Percentiles rank a stretch among this genome's conserved stretches.
Evolutionary conservation across 768 basidiomycete species (phyloP).

Genomic region (Leccinum pellstonianum): DNA sequence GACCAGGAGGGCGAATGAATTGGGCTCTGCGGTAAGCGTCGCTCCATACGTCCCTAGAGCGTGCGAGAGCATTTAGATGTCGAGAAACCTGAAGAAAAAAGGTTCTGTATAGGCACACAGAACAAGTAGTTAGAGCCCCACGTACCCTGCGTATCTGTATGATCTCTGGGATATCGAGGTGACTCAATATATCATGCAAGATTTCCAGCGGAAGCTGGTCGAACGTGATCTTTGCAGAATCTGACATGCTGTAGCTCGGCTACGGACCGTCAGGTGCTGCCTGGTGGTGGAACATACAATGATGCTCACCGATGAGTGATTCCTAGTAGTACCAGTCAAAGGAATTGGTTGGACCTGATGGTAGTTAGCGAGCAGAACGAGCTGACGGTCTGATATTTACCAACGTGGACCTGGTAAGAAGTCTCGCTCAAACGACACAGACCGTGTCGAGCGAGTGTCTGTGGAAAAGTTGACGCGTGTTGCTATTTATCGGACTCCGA

Average conservation of each 20-base stretch:
- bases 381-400: background rate
- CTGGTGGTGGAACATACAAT: too few relatives aligned
- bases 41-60: slow-evolving; percentile 16
- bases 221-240: background rate
- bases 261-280: too few relatives aligned
- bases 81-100: slow-evolving; percentile 10
- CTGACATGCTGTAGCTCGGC: background rate
- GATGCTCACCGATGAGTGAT: too few relatives aligned
- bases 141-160: slow-evolving; percentile 16
- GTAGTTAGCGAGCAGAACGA: background rate
- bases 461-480: background rate
- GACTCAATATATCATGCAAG: slow-evolving; percentile 6
- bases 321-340: background rate
- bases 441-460: background rate
- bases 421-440: too few relatives aligned
- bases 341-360: background rate
- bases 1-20: slow-evolving; percentile 20
- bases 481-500: too few relatives aligned
- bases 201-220: slow-evolving; percentile 16
- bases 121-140: background rate
- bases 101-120: background rate
- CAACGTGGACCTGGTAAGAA: too few relatives aligned
- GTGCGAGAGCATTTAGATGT: slow-evolving; percentile 8
- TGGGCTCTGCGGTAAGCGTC: slow-evolving; percentile 13
- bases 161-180: slow-evolving; percentile 21